These are phyloP conservation scores for Aphanocladium album DNA, from an alignment of 2,329 filamentous ascomycete genomes.

Conservation along the genomic window DNA sequence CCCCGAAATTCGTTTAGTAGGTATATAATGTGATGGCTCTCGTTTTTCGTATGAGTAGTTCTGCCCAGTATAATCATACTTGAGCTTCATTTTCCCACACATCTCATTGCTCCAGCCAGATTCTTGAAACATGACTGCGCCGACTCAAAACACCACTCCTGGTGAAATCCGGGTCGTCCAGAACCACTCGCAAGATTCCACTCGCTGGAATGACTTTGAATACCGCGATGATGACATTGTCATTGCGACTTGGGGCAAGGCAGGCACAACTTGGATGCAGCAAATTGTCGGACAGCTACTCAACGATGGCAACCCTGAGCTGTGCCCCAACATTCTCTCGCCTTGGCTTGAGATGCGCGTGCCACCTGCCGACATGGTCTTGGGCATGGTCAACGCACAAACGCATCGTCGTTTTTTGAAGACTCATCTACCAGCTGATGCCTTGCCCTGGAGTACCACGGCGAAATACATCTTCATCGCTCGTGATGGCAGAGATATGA, in stretches of 20 bases:
- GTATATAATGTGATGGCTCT: no score
- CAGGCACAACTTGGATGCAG: constrained; percentile 15
- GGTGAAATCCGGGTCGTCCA: constrained; percentile 7
- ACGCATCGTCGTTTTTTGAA: constrained; percentile 12
- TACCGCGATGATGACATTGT: constrained; percentile 12
- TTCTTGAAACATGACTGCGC: neutral
- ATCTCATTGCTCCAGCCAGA: no score
- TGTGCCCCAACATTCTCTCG: neutral
- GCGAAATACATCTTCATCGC: constrained; percentile 13
- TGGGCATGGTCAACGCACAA: constrained; percentile 3
- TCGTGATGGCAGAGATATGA: constrained; percentile 13
- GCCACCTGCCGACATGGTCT: neutral
- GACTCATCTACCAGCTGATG: constrained; percentile 12
- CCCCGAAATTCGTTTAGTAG: no score
- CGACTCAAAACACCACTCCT: neutral
- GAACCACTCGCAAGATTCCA: constrained; percentile 13
- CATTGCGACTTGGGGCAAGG: constrained; percentile 10
- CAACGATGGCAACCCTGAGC: neutral
- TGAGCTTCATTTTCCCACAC: no score
- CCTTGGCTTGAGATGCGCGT: constrained; percentile 12
- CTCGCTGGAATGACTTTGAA: constrained; percentile 10
- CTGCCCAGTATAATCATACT: no score
- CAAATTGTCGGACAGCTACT: constrained; percentile 14
- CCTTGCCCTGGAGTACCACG: constrained; percentile 3
- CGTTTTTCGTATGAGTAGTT: no score